Evolutionary conservation across 345 rosid genomes (phyloP), one percentile per base, ranked within the genome.

Genomic region (Linum usitatissimum): DNA sequence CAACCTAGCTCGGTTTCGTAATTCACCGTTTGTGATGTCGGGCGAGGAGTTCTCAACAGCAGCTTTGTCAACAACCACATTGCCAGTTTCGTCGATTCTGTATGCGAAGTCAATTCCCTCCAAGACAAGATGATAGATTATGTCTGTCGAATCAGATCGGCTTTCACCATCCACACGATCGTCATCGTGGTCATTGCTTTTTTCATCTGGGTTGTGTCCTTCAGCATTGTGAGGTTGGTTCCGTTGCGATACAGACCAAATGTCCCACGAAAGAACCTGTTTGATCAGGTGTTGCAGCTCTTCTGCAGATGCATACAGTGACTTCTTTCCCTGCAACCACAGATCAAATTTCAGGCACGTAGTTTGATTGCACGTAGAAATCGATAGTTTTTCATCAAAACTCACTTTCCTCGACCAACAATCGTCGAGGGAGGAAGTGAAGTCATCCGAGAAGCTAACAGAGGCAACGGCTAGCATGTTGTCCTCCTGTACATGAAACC

Each of bases 261-360:
- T 89, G 79, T 92, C 98, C 98, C 98, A 92, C 15, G 91, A 81
- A 61, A 92, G 88, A 19, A 85, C 93, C 74, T 85, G 89, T 39
- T 73, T 63, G 55, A 92, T 77, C 80, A 92, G 75, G 75, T 68
- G 71, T 70, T 78, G 81, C 3, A 89, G 63, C 74, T 89, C 96
- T 38, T 79, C 78, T 9, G 78, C 69, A 28, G 98, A 92, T 55
- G 75, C 76, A 69, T 85, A 92, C 6, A 92, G 79, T 12, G 96
- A 85, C 62, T 71, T 85, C 72, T 76, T 81, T 63, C 74, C 83
- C 98, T 92, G 76, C 49, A 31, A 58, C 34, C 72, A 76, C 58
- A 23, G 31, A 14, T 15, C 17, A 57, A 40, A 49, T 55, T 3
- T 5, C 36, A 23, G 15, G 9, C 40, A 6, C 28, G 18, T 18